These are phyloP conservation scores for Suillus cothurnatus DNA, from an alignment of 768 basidiomycete genomes.

Conservation along the genomic window DNA sequence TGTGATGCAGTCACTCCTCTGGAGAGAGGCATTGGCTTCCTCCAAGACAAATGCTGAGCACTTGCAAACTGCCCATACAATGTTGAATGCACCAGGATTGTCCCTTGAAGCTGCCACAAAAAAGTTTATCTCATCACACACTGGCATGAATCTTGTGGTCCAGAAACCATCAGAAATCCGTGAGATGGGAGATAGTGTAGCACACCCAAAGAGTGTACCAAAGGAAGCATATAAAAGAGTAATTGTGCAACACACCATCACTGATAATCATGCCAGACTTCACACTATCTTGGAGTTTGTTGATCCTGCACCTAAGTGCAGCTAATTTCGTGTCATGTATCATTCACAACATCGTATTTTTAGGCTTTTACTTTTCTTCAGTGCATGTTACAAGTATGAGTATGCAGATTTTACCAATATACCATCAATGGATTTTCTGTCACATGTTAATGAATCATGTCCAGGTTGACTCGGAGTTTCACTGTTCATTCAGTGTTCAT, in stretches of 20 bases:
- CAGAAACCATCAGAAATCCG: neutral
- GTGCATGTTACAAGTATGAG: neutral
- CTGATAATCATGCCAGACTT: too few relatives aligned
- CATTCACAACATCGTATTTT: neutral
- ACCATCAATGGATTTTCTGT: neutral
- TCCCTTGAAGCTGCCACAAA: neutral
- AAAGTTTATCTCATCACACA: neutral
- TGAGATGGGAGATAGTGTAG: neutral
- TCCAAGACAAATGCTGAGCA: neutral
- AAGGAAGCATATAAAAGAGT: too few relatives aligned
- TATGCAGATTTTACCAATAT: neutral
- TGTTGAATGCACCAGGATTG: neutral
- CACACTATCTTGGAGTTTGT: too few relatives aligned
- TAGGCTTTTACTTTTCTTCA: neutral
- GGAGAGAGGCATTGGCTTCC: slow-evolving; percentile 7
- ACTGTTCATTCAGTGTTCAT: neutral
- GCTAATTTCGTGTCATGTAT: too few relatives aligned
- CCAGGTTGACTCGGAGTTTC: neutral
- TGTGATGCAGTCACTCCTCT: neutral
- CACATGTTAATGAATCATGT: neutral
- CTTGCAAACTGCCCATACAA: neutral
- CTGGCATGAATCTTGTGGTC: neutral
- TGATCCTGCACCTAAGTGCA: too few relatives aligned
- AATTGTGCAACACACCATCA: too few relatives aligned
- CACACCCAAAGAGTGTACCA: neutral